These are phyloP conservation scores for Erigeron canadensis DNA, from an alignment of 129 eudicot species.

Conservation along the genomic window DNA sequence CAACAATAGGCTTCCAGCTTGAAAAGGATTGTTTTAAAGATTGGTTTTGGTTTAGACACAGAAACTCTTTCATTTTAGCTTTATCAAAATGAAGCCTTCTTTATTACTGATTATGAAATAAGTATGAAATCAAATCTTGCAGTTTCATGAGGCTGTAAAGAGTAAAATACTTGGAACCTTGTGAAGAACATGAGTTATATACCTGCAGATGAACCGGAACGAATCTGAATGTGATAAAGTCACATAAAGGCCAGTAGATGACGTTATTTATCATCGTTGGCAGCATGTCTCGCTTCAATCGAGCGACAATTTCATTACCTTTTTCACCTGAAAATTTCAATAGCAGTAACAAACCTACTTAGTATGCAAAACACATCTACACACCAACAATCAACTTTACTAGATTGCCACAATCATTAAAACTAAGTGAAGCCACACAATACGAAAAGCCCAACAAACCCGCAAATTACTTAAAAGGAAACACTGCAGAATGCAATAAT, in stretches of 20 bases:
- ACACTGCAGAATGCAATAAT: background rate
- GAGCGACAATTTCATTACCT: slow-evolving; percentile 52
- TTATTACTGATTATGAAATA: background rate
- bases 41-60: background rate
- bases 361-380: background rate
- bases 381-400: background rate
- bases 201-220: slow-evolving; percentile 96
- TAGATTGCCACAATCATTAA: slow-evolving; percentile 3
- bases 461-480: background rate
- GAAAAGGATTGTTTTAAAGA: background rate
- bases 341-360: background rate
- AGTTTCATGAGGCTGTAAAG: background rate
- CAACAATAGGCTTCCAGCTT: background rate
- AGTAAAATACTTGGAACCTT: background rate
- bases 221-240: slow-evolving; percentile 88
- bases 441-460: background rate
- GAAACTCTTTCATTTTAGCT: background rate
- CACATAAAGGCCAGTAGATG: slow-evolving; percentile 94
- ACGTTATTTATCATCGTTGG: slow-evolving; percentile 80
- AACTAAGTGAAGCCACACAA: background rate
- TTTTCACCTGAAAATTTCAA: slow-evolving; percentile 59
- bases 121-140: background rate
- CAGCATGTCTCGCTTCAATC: slow-evolving; percentile 77
- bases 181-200: slow-evolving; percentile 16
- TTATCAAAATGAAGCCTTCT: background rate